Percentiles rank a stretch among this genome's conserved stretches.
Conservation (phyloP, 257 asterid species). For the Eustoma russellianum region DNA sequence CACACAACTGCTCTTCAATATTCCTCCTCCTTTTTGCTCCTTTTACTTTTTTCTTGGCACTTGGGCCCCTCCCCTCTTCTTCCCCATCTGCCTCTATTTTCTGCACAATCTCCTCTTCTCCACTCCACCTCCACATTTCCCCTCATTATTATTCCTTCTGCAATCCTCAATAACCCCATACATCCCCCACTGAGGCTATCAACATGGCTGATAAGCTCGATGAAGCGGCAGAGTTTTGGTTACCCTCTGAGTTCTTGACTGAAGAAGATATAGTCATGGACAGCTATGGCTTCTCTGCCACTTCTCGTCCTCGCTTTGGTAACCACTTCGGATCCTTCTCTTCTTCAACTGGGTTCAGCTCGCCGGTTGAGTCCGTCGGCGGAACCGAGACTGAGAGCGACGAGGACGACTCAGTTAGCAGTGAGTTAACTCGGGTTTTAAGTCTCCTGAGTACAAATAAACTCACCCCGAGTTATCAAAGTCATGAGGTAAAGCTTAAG, state of each 20-base stretch:
- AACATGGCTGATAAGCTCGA: slow-evolving; percentile 30
- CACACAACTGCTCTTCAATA: slow-evolving; percentile 24
- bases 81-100: slow-evolving; percentile 2
- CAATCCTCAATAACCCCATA: slow-evolving; percentile 25
- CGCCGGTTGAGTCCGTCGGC: slow-evolving; percentile 16
- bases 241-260: slow-evolving; percentile 64
- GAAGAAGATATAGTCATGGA: slow-evolving; percentile 46
- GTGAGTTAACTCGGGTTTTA: slow-evolving; percentile 22
- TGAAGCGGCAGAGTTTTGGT: slow-evolving; percentile 48
- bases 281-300: background rate
- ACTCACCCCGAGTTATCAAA: background rate
- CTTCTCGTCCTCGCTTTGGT: slow-evolving; percentile 32
- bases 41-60: slow-evolving; percentile 12
- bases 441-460: slow-evolving; percentile 4
- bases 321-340: background rate
- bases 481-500: slow-evolving; percentile 16
- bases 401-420: slow-evolving; percentile 16
- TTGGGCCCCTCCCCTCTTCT: slow-evolving; percentile 14
- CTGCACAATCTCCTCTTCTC: slow-evolving; percentile 1
- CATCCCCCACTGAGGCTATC: background rate
- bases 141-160: slow-evolving; percentile 45
- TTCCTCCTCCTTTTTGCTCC: slow-evolving; percentile 11
- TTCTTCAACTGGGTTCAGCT: slow-evolving; percentile 6
- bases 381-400: slow-evolving; percentile 19
- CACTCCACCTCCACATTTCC: background rate